Percentiles rank a stretch among this genome's conserved stretches.
phyloP scores from a whole-genome alignment of 768 basidiomycete species.

The Arthromyces matolae region DNA sequence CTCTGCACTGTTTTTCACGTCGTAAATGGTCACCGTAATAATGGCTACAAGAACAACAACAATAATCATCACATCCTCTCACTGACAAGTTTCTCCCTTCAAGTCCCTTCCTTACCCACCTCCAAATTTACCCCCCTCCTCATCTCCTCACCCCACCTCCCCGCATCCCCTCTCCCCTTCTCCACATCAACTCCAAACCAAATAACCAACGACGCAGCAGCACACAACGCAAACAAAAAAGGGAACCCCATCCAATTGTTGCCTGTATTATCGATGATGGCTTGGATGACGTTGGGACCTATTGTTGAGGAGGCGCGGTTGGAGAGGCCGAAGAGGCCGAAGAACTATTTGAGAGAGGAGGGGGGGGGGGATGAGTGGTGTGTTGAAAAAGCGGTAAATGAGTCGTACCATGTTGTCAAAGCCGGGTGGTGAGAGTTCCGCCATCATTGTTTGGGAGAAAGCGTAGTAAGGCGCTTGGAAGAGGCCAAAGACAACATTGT shows the following conservation, averaged over 20 bases:
- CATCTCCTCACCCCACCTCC: no score
- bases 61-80: slow-evolving; percentile 95
- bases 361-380: not conserved
- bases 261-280: slow-evolving; percentile 68
- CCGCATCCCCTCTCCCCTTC: slow-evolving; percentile 64
- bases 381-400: not conserved
- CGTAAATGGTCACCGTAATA: slow-evolving; percentile 23
- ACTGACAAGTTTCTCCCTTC: no score
- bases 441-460: slow-evolving; percentile 85
- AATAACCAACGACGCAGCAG: slow-evolving; percentile 63
- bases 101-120: no score
- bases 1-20: no score
- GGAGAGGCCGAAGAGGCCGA: slow-evolving; percentile 81
- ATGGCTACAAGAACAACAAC: slow-evolving; percentile 72
- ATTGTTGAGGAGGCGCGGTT: slow-evolving; percentile 86
- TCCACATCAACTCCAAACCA: slow-evolving; percentile 71
- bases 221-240: slow-evolving; percentile 74
- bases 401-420: slow-evolving; percentile 67
- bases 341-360: slow-evolving; percentile 57
- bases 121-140: no score
- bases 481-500: slow-evolving; percentile 75
- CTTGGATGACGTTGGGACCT: slow-evolving; percentile 82
- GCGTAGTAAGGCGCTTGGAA: slow-evolving; percentile 90
- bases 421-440: slow-evolving; percentile 81
- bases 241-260: slow-evolving; percentile 84